Evolutionary conservation across 2,329 filamentous ascomycete genomes (phyloP), one percentile per base, ranked within the genome.

Genomic region (Bisporella sp.): DNA sequence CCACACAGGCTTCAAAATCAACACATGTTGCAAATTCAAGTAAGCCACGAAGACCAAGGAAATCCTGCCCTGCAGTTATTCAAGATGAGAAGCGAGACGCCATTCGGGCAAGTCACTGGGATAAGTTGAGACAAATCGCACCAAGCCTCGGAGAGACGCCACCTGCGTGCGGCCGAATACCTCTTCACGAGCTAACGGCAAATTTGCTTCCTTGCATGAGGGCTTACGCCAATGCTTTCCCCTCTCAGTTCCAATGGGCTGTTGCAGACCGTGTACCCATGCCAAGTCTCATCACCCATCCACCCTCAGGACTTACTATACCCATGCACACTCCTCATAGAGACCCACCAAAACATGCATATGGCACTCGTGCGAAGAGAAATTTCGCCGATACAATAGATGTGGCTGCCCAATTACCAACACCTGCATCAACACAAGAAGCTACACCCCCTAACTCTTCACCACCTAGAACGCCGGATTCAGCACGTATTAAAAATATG

Each of bases 401-500:
- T 9, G 55, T 54, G 5, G 51, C 54, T n/a, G 45, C 11, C 5
- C 43, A 42, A 31, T 45, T 30, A n/a, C 46, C 48, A 31, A 41
- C 31, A 21, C 21, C 21, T 21, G 21, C 28, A 51, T 50, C 11
- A 42, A 56, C 31, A 51, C 48, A n/a, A 50, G 21, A 21, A 21
- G 21, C 21, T 21, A 21, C 21, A 21, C 21, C 21, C 21, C 21
- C 55, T 41, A 45, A 56, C 5, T 53, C 53, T 12, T 29, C 41
- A 5, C 31, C 42, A 35, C 44, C 44, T 3, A 13, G 13, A 30
- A 61, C 62, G 11, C 59, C 59, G 4, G 48, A 29, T 9, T 45
- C 50, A 12, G 31, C 54, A 45, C 48, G 58, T 7, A 62, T 61
- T 35, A 62, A 62, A 51, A 47, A 56, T 21, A 56, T 57, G 40